Evolutionary conservation across 768 basidiomycete genomes (phyloP), one percentile per base, ranked within the genome.

Genomic region (Naematelia aurantialba): DNA sequence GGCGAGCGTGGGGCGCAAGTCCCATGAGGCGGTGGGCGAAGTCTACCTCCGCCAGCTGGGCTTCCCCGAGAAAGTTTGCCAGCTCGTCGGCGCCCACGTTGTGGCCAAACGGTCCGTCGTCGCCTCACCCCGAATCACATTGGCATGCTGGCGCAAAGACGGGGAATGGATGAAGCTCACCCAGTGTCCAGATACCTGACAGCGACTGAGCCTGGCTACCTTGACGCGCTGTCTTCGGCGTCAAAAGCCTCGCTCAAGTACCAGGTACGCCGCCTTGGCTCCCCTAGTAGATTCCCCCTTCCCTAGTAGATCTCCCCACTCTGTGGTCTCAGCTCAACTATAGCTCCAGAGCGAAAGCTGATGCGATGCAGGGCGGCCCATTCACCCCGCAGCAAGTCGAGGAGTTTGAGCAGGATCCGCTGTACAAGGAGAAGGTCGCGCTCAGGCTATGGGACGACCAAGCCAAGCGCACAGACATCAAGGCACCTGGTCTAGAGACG

Each of bases 31-130:
- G 14, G 39, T 56, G n/a, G 60, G 60, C 14, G 60, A 49, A 27
- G 44, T 29, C 4, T 61, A 56, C 39, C 26, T 61, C 14, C 14
- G 34, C 25, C 27, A 51, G 14, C 25, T 61, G 4, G 60, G 60
- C 8, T 61, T 61, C 42, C 47, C 55, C 22, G 22, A 51, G 21
- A 52, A 61, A 39, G 60, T 61, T 3, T 61, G 44, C 42, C 17
- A 56, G 48, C 55, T 61, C 30, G 60, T 61, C 14, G 60, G 55
- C 17, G 55, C 55, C 26, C 60, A 61, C 34, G 60, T 61, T 19
- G 34, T 26, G 13, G 60, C 60, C n/a, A 61, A 61, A 29, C 17
- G 59, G 53, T 52, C 21, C 4, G 56, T 30, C 13, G n/a, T 44
- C 42, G 42, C 42, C 42, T 44, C n/a, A 44, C n/a, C n/a, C 42